Evolutionary conservation across 1,284 basidiomycete genomes (phyloP).

Genomic region (Blastosporella zonata): DNA sequence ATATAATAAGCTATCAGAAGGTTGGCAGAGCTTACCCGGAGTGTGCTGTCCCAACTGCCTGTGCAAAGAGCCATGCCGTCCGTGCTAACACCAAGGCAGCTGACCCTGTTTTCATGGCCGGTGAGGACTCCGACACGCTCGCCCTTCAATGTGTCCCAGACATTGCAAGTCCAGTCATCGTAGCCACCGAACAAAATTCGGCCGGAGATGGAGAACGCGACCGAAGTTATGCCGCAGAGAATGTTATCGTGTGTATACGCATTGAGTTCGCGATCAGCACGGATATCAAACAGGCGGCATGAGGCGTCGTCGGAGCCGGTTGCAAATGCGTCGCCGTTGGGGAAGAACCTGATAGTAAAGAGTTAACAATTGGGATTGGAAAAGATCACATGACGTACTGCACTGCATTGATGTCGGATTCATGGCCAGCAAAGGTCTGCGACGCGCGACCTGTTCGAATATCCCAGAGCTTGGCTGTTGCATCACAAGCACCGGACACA

Average conservation of each 20-base stretch:
- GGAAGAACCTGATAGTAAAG: conserved; percentile 80
- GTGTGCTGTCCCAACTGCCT: conserved; percentile 95
- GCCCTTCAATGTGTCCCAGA: conserved; percentile 98
- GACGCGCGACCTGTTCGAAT: conserved; percentile 95
- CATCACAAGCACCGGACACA: conserved; percentile 97
- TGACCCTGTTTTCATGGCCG: conserved; percentile 97
- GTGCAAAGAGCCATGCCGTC: conserved; percentile 99
- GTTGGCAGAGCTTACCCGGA: conserved; percentile 66
- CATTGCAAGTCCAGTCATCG: conserved; percentile 99
- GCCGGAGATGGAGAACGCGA: conserved; percentile 96
- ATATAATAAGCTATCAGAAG: conserved; percentile 11
- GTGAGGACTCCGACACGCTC: conserved; percentile 96
- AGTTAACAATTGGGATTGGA: conserved; percentile 12
- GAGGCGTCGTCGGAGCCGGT: conserved; percentile 99
- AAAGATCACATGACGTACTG: conserved; percentile 59
- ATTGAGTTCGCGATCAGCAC: conserved; percentile 96
- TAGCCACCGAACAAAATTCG: conserved; percentile 98
- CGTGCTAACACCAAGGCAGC: conserved; percentile 91
- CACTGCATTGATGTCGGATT: conserved; percentile 99
- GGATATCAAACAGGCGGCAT: conserved; percentile 96
- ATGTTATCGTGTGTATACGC: conserved; percentile 98
- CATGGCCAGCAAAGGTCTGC: conserved; percentile 98
- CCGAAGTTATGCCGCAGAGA: conserved; percentile 96
- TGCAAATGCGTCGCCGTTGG: conserved; percentile 97
- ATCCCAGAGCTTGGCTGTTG: conserved; percentile 98